Conservation (phyloP, 805 yeast species). For the Suhomyces sp. region DNA sequence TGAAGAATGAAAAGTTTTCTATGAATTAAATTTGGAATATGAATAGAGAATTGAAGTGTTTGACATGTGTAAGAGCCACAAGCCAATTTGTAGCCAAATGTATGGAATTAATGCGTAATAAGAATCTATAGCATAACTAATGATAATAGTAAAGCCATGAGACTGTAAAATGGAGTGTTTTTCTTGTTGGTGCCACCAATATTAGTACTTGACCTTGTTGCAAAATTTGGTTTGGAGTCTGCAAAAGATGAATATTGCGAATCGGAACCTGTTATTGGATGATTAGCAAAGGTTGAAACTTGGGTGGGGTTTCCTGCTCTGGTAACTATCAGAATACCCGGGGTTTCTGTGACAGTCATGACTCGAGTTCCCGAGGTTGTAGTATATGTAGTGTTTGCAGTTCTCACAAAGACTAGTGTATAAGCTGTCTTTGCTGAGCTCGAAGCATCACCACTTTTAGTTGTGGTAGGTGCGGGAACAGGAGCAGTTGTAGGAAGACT, state of each 20-base stretch:
- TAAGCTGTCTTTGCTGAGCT: not conserved
- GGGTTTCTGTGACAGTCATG: not conserved
- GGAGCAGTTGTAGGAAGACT: not conserved
- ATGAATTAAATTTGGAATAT: not conserved
- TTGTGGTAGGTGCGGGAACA: not conserved
- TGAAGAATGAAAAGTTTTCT: too few relatives aligned
- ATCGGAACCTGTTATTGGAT: slow-evolving; percentile 9
- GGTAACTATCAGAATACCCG: not conserved
- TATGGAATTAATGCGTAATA: not conserved
- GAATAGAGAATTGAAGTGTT: not conserved
- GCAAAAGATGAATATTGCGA: slow-evolving; percentile 10
- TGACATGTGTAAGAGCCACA: not conserved
- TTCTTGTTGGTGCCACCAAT: not conserved
- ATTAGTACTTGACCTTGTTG: slow-evolving; percentile 2
- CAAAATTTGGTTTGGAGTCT: slow-evolving; percentile 2
- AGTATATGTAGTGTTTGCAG: not conserved
- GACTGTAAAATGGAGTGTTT: slow-evolving; percentile 1
- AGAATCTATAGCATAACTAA: not conserved
- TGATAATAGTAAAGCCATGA: slow-evolving; percentile 4
- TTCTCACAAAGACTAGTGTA: not conserved
- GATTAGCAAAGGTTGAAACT: slow-evolving; percentile 6
- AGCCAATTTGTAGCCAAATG: not conserved
- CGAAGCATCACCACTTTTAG: not conserved
- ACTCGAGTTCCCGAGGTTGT: not conserved
- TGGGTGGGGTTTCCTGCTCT: not conserved